Percentiles rank a stretch among this genome's conserved stretches.
Evolutionary conservation across 192 early-diverging fungal genomes (phyloP).

Genomic region (Coemansia sp.): DNA sequence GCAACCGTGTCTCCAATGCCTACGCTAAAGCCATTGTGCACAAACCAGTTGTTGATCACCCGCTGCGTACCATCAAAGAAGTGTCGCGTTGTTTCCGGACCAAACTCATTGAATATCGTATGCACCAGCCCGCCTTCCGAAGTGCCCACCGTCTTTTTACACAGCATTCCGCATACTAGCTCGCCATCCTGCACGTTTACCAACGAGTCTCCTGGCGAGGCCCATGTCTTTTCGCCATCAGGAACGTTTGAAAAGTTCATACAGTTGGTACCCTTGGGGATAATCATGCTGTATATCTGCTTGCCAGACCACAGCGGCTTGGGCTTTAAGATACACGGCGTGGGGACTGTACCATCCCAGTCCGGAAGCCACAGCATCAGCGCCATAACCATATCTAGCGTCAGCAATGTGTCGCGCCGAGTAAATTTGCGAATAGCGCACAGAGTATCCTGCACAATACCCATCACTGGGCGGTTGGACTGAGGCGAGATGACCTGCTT

Average conservation of each 20-base stretch:
- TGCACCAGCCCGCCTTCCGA: slow-evolving; percentile 86
- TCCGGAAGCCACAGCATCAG: slow-evolving; percentile 93
- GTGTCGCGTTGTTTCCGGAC: slow-evolving; percentile 76
- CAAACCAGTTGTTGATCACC: slow-evolving; percentile 94
- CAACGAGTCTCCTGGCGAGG: slow-evolving; percentile 85
- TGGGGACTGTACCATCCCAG: slow-evolving; percentile 92
- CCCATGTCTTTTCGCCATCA: slow-evolving; percentile 72
- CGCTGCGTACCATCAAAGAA: slow-evolving; percentile 93
- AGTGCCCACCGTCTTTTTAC: slow-evolving; percentile 91
- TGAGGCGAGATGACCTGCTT: slow-evolving; percentile 96
- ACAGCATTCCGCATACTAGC: slow-evolving; percentile 88
- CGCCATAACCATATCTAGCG: slow-evolving; percentile 89
- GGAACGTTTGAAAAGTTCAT: slow-evolving; percentile 75
- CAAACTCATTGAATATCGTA: slow-evolving; percentile 91
- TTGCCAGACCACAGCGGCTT: slow-evolving; percentile 98
- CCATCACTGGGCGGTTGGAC: slow-evolving; percentile 98
- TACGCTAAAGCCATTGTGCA: slow-evolving; percentile 93
- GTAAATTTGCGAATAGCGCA: slow-evolving; percentile 96
- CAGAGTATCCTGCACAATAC: slow-evolving; percentile 98
- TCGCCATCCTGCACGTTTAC: slow-evolving; percentile 93
- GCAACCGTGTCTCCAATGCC: slow-evolving; percentile 98
- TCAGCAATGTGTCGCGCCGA: slow-evolving; percentile 85
- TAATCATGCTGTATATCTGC: slow-evolving; percentile 91
- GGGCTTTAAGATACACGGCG: slow-evolving; percentile 93
- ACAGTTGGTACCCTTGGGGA: slow-evolving; percentile 91